These are phyloP conservation scores for Acephala macrosclerotiorum DNA, from an alignment of 2,329 filamentous ascomycete species.

Conservation along the genomic window DNA sequence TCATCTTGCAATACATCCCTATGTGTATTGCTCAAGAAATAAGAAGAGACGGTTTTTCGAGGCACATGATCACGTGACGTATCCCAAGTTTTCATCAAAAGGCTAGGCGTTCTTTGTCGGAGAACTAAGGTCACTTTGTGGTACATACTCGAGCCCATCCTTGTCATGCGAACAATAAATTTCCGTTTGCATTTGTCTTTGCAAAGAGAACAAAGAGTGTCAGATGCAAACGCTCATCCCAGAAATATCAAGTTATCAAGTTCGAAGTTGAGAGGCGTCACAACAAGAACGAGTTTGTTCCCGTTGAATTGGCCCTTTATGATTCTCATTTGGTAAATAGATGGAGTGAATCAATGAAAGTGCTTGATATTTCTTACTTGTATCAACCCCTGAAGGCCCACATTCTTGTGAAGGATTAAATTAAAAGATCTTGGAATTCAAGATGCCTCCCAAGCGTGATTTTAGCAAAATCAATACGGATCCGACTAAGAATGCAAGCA, in stretches of 20 bases:
- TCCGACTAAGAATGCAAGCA: background rate
- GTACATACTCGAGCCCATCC: background rate
- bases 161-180: background rate
- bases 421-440: background rate
- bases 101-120: background rate
- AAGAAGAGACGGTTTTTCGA: too few species aligned
- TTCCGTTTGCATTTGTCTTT: background rate
- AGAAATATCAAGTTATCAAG: background rate
- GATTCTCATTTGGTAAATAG: background rate
- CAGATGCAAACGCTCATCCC: background rate
- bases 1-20: too few species aligned
- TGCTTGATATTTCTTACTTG: background rate
- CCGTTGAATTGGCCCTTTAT: background rate
- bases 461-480: background rate
- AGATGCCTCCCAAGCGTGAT: background rate
- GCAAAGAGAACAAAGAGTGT: background rate
- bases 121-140: background rate
- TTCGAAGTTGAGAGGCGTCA: background rate
- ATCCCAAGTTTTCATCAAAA: too few species aligned
- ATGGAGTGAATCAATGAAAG: background rate
- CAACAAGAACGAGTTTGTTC: background rate
- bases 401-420: background rate
- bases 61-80: too few species aligned
- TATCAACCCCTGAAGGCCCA: background rate
- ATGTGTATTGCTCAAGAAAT: too few species aligned